Conservation (phyloP, 108 stramenopile species). For the Skeletonema grethae region DNA sequence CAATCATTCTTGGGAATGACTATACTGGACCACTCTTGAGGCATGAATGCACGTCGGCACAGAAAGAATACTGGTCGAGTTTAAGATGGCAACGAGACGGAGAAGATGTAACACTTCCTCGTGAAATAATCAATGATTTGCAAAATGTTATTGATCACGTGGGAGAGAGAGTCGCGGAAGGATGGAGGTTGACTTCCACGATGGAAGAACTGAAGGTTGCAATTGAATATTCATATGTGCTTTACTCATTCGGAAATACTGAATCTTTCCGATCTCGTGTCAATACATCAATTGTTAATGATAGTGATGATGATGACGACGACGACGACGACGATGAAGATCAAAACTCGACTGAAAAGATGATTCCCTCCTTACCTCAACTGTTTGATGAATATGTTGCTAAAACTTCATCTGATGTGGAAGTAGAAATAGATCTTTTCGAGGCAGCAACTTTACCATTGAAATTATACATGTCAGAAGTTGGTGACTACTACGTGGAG, state of each 20-base stretch:
- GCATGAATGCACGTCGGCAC: constrained; percentile 15
- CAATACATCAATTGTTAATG: not conserved
- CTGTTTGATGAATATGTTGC: constrained; percentile 18
- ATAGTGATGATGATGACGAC: constrained; percentile 2
- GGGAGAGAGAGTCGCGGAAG: constrained; percentile 19
- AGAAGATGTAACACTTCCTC: constrained; percentile 18
- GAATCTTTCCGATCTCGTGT: constrained; percentile 2
- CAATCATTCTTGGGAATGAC: constrained; percentile 73
- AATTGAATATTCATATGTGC: constrained; percentile 32
- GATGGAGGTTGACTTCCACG: constrained; percentile 28
- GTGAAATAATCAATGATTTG: constrained; percentile 13
- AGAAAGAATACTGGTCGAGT: constrained; percentile 33
- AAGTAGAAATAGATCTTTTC: not conserved
- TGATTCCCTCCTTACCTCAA: constrained; percentile 21
- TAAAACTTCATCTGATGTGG: not conserved
- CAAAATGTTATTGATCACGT: constrained; percentile 21
- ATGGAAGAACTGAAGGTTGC: constrained; percentile 21
- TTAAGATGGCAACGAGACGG: constrained; percentile 18
- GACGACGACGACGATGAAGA: constrained; percentile 10
- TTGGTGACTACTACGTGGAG: constrained; percentile 14
- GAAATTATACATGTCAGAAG: constrained; percentile 21
- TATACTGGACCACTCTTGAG: constrained; percentile 51
- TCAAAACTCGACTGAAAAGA: not conserved
- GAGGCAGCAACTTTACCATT: constrained; percentile 25
- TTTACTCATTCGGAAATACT: constrained; percentile 39